Percentiles rank a stretch among this genome's conserved stretches.
phyloP scores from a whole-genome alignment of 2,329 filamentous ascomycete species.

The Hirsutella rhossiliensis region DNA sequence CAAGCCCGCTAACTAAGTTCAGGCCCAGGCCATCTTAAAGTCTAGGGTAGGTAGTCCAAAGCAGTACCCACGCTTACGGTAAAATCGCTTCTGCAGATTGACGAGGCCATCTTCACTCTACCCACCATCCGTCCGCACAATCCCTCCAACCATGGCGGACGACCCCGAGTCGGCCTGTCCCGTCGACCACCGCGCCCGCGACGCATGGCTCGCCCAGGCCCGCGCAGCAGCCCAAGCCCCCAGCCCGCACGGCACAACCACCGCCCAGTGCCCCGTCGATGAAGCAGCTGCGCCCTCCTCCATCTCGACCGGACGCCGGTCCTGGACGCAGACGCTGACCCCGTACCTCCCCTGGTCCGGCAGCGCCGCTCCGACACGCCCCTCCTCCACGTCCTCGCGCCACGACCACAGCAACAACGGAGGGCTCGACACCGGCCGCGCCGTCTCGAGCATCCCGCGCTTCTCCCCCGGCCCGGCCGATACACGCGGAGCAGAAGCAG shows the following conservation, averaged over 20 bases:
- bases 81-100: too few species aligned
- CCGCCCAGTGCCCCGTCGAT: conserved; percentile 20
- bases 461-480: conserved; percentile 20
- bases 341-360: conserved; percentile 30
- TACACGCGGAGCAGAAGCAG: conserved; percentile 4
- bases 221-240: conserved; percentile 13
- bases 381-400: conserved; percentile 5
- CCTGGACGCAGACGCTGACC: conserved; percentile 30
- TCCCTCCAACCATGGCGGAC: conserved; percentile 12
- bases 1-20: too few species aligned
- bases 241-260: background rate
- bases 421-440: conserved; percentile 52
- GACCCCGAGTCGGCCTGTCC: conserved; percentile 48
- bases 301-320: conserved; percentile 10
- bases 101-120: too few species aligned
- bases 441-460: conserved; percentile 69
- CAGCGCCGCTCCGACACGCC: conserved; percentile 7
- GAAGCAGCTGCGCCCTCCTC: conserved; percentile 7
- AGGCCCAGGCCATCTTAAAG: too few species aligned
- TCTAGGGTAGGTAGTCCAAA: too few species aligned
- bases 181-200: conserved; percentile 80
- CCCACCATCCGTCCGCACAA: too few species aligned
- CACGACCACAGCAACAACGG: conserved; percentile 3
- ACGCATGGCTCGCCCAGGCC: conserved; percentile 71
- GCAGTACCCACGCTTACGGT: too few species aligned